Percentiles rank a stretch among this genome's conserved stretches.
These are phyloP conservation scores for Amanita inopinata DNA, from an alignment of 768 basidiomycete species.

Conservation along the genomic window DNA sequence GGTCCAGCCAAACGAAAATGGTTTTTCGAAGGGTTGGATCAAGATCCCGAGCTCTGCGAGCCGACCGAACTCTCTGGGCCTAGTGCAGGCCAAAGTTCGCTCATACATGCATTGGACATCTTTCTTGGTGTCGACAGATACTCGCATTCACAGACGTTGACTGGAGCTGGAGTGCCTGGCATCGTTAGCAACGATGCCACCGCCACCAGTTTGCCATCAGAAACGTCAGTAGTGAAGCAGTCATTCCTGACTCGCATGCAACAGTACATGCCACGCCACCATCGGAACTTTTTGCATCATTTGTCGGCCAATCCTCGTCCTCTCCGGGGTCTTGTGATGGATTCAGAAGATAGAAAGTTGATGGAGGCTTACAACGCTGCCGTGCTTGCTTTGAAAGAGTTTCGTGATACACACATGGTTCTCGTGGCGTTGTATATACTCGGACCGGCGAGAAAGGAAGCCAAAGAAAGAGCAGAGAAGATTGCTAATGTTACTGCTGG, in stretches of 20 bases:
- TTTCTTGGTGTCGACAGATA: conserved; percentile 64
- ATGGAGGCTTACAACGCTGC: conserved; percentile 57
- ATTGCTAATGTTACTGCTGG: conserved; percentile 1
- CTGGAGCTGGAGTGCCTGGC: conserved; percentile 13
- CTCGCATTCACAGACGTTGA: conserved; percentile 18
- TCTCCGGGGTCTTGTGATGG: conserved; percentile 46
- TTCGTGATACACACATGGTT: conserved; percentile 73
- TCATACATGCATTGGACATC: conserved; percentile 68
- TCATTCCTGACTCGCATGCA: conserved; percentile 76
- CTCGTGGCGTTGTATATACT: conserved; percentile 75
- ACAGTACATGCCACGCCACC: conserved; percentile 77
- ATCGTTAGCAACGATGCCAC: not conserved
- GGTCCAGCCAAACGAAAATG: conserved; percentile 30
- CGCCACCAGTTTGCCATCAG: too few relatives aligned
- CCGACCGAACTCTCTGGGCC: conserved; percentile 67
- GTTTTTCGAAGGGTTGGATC: conserved; percentile 47
- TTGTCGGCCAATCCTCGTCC: conserved; percentile 52
- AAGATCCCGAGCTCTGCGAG: conserved; percentile 24
- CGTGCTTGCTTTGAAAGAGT: conserved; percentile 56
- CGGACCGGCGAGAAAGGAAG: conserved; percentile 44
- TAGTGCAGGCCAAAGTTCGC: conserved; percentile 75
- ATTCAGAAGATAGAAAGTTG: conserved; percentile 16
- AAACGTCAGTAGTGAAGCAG: too few relatives aligned
- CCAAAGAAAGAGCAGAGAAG: conserved; percentile 14
- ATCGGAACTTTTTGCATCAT: conserved; percentile 67